Conservation (phyloP, 1,139 yeast species). For the Pichia sp. region DNA sequence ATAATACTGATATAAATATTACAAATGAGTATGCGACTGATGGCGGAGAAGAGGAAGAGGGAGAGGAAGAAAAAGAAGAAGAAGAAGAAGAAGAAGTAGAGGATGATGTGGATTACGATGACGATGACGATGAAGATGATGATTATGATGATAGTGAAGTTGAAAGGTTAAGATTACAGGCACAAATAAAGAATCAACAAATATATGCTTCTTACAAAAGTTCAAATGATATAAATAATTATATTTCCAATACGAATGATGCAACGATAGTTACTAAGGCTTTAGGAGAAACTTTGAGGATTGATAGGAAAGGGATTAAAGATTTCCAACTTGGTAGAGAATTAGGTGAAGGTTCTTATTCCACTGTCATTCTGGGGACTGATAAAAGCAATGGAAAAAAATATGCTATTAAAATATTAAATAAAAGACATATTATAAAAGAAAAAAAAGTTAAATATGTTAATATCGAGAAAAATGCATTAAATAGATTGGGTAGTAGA, state of each 20-base stretch:
- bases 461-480: slow-evolving; percentile 69
- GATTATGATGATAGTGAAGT: slow-evolving; percentile 13
- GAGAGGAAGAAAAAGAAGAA: too few relatives aligned
- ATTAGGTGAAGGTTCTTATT: slow-evolving; percentile 78
- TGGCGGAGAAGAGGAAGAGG: too few relatives aligned
- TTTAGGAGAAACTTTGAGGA: slow-evolving; percentile 27
- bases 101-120: slow-evolving; percentile 1
- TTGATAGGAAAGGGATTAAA: slow-evolving; percentile 49
- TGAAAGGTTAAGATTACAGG: slow-evolving; percentile 8
- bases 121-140: slow-evolving; percentile 15
- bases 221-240: too few relatives aligned
- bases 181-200: slow-evolving; percentile 9
- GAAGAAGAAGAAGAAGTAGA: not conserved
- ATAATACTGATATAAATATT: too few relatives aligned
- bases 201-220: slow-evolving; percentile 1
- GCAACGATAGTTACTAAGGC: slow-evolving; percentile 8
- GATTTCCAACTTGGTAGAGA: slow-evolving; percentile 70
- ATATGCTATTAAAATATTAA: slow-evolving; percentile 69
- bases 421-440: slow-evolving; percentile 67
- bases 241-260: slow-evolving; percentile 6
- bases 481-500: slow-evolving; percentile 63
- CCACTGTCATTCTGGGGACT: slow-evolving; percentile 66
- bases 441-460: slow-evolving; percentile 78
- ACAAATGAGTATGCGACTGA: too few relatives aligned
- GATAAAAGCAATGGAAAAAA: slow-evolving; percentile 51